Percentiles rank a stretch among this genome's conserved stretches.
phyloP scores from a whole-genome alignment of 2,329 filamentous ascomycete species.

The Trichoderma endophyticum region DNA sequence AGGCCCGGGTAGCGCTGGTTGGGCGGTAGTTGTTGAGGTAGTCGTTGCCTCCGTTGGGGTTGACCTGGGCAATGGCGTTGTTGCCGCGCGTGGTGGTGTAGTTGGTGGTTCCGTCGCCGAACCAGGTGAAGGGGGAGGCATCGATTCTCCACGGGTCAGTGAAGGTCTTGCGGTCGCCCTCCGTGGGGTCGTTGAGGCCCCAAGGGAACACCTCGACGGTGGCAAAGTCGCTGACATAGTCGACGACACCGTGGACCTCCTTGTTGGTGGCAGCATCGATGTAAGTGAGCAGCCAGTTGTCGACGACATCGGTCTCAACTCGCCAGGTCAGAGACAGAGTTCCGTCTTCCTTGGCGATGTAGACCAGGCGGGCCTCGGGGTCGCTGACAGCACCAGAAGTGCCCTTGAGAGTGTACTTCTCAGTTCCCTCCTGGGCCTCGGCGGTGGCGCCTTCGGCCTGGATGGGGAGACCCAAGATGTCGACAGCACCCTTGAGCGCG shows the following conservation, averaged over 20 bases:
- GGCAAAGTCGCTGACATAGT: slow-evolving; percentile 53
- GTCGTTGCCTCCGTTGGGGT: slow-evolving; percentile 39
- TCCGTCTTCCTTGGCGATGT: slow-evolving; percentile 48
- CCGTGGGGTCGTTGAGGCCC: slow-evolving; percentile 52
- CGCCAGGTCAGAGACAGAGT: slow-evolving; percentile 52
- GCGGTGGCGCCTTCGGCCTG: slow-evolving; percentile 28
- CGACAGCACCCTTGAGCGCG: slow-evolving; percentile 42
- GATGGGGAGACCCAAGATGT: slow-evolving; percentile 34
- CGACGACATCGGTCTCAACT: slow-evolving; percentile 54
- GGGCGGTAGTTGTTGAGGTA: slow-evolving; percentile 46
- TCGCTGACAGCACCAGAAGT: slow-evolving; percentile 48
- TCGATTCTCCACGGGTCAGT: slow-evolving; percentile 46
- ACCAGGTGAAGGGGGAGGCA: slow-evolving; percentile 53
- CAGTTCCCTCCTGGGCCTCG: slow-evolving; percentile 24
- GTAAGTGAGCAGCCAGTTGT: slow-evolving; percentile 59
- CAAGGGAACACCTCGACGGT: slow-evolving; percentile 56
- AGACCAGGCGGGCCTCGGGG: slow-evolving; percentile 54
- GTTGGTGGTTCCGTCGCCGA: slow-evolving; percentile 43
- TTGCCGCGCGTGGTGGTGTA: slow-evolving; percentile 57
- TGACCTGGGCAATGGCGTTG: slow-evolving; percentile 53
- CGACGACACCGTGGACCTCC: slow-evolving; percentile 51
- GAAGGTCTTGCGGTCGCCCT: slow-evolving; percentile 43
- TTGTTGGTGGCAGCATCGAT: slow-evolving; percentile 48
- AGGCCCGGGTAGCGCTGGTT: slow-evolving; percentile 38
- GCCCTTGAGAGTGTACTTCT: slow-evolving; percentile 43